Percentiles rank a stretch among this genome's conserved stretches.
phyloP scores from a whole-genome alignment of 495 filamentous ascomycete species.

The Neurospora sp. region DNA sequence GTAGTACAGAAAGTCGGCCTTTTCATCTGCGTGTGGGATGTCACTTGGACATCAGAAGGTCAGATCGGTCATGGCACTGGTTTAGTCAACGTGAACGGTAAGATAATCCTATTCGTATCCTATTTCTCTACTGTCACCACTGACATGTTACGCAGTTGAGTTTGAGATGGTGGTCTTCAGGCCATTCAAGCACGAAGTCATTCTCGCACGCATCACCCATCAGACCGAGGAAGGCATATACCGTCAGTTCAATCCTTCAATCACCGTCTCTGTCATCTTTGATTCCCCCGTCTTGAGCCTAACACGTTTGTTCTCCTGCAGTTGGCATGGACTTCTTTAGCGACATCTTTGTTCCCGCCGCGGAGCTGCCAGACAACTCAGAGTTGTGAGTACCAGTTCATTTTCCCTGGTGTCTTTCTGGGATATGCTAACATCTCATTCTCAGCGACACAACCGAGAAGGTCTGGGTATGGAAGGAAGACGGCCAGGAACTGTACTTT shows the following conservation, averaged over 20 bases:
- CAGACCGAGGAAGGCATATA: conserved; percentile 65
- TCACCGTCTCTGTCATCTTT: not conserved
- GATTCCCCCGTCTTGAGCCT: not conserved
- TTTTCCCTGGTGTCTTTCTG: not conserved
- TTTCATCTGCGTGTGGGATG: conserved; percentile 83
- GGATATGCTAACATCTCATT: not conserved
- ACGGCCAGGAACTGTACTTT: conserved; percentile 64
- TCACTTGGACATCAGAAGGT: conserved; percentile 79
- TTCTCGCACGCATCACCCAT: conserved; percentile 68
- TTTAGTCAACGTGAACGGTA: conserved; percentile 85
- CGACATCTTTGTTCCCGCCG: conserved; percentile 70
- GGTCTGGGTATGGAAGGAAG: conserved; percentile 73
- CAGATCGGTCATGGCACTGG: conserved; percentile 85
- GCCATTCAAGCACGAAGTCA: conserved; percentile 85
- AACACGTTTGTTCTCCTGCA: conserved; percentile 14
- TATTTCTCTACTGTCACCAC: not conserved
- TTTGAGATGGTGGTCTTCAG: conserved; percentile 91
- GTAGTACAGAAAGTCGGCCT: conserved; percentile 67
- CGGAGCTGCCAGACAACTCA: conserved; percentile 59
- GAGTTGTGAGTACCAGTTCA: conserved; percentile 51
- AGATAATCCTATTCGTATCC: conserved; percentile 1
- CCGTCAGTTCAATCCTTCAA: conserved; percentile 36
- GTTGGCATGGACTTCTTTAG: conserved; percentile 84
- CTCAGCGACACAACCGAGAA: conserved; percentile 58
- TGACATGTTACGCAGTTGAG: conserved; percentile 49